phyloP scores from a whole-genome alignment of 2,329 filamentous ascomycete species.

The Tolypocladium cylindrosporum region DNA sequence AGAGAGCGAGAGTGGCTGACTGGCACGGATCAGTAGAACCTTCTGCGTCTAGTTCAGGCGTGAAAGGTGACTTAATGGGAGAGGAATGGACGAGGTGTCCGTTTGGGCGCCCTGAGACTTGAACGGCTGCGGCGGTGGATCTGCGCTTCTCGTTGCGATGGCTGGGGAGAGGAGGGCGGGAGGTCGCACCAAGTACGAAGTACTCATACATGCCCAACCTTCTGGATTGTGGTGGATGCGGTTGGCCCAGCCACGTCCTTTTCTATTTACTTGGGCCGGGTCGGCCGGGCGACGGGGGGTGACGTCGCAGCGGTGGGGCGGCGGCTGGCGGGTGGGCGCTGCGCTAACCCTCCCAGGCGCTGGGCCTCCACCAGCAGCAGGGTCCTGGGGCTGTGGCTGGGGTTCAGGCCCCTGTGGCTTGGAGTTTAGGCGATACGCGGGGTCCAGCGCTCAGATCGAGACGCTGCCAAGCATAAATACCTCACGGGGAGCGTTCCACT shows the following conservation, averaged over 20 bases:
- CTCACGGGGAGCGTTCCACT: too few species aligned
- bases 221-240: conserved; percentile 6
- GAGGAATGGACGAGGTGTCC: not conserved
- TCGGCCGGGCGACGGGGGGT: conserved; percentile 15
- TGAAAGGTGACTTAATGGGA: not conserved
- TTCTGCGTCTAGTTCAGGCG: not conserved
- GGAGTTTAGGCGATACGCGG: too few species aligned
- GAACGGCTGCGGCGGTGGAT: not conserved
- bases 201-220: not conserved
- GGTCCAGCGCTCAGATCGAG: too few species aligned
- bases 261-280: conserved; percentile 17
- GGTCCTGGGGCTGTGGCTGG: not conserved
- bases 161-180: not conserved
- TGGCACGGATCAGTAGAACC: not conserved
- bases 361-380: not conserved
- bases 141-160: not conserved
- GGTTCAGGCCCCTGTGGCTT: too few species aligned
- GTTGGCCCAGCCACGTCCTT: conserved; percentile 21
- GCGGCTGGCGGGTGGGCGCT: not conserved
- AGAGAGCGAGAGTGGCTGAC: not conserved
- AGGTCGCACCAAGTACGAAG: too few species aligned
- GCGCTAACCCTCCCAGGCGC: not conserved
- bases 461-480: too few species aligned
- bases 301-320: conserved; percentile 7
- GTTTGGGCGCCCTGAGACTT: not conserved